Evolutionary conservation across 306 rosid species (phyloP).

Genomic region (Pueraria montana): DNA sequence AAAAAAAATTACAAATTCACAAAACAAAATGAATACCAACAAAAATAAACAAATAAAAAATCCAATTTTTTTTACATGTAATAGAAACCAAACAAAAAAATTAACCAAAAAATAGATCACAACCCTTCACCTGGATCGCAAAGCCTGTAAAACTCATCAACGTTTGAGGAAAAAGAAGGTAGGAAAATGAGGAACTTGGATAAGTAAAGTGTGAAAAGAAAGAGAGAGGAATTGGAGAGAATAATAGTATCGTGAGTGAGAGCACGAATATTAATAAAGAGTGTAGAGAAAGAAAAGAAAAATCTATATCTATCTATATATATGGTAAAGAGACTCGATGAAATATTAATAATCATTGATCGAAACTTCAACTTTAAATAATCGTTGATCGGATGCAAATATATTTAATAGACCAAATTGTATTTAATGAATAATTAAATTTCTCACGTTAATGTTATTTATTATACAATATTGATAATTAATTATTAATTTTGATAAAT

Average conservation of each 20-base stretch:
- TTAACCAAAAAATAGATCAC: neutral
- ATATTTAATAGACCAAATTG: no score
- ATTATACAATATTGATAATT: no score
- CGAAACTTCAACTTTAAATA: no score
- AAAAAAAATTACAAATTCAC: neutral
- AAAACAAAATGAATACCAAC: neutral
- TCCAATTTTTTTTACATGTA: neutral
- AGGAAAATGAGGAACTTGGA: constrained; percentile 19
- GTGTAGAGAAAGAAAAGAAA: no score
- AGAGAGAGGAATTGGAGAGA: constrained; percentile 25
- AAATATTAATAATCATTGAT: no score
- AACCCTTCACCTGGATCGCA: constrained; percentile 85
- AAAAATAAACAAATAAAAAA: neutral
- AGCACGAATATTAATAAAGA: constrained; percentile 88
- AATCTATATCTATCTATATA: no score
- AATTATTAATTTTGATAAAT: no score
- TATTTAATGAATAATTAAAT: no score
- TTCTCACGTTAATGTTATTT: no score
- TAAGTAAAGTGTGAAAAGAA: neutral
- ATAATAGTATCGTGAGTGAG: constrained; percentile 64
- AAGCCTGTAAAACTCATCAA: constrained; percentile 81
- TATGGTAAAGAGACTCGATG: no score
- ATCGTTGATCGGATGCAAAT: no score
- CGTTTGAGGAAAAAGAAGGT: constrained; percentile 60
- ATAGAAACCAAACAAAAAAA: neutral